Conservation (phyloP, 306 rosid species). For the Cicer judaicum region DNA sequence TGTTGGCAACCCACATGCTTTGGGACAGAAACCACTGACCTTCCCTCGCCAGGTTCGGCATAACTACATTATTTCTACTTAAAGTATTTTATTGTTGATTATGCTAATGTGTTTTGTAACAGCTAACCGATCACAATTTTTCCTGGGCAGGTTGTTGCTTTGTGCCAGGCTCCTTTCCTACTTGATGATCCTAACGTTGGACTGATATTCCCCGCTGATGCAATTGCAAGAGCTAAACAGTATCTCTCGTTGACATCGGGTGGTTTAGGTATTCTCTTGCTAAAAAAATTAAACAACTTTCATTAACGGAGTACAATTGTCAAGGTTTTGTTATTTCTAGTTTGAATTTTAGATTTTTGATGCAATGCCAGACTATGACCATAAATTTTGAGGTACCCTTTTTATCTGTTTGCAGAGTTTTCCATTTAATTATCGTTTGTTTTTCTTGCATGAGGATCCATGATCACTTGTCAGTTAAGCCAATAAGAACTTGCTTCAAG, state of each 20-base stretch:
- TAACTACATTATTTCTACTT: constrained; percentile 39
- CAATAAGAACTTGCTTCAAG: constrained; percentile 21
- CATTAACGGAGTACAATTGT: constrained; percentile 3
- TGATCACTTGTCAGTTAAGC: constrained; percentile 20
- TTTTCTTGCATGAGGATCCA: constrained; percentile 24
- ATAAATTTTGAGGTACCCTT: constrained; percentile 20
- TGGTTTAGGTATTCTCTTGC: constrained; percentile 78
- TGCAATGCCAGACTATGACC: constrained; percentile 19
- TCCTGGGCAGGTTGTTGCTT: constrained; percentile 83
- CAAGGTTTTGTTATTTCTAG: constrained; percentile 29
- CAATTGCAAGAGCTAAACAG: constrained; percentile 91
- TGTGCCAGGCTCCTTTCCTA: constrained; percentile 99
- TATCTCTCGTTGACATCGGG: constrained; percentile 81
- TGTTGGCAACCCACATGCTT: constrained; percentile 98
- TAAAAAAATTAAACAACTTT: constrained; percentile 19
- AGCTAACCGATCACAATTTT: constrained; percentile 37
- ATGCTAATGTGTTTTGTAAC: constrained; percentile 1
- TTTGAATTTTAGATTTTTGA: constrained; percentile 28
- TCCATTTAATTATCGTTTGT: constrained; percentile 13
- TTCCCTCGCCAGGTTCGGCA: constrained; percentile 95
- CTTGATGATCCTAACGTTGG: constrained; percentile 96
- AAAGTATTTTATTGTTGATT: constrained; percentile 19
- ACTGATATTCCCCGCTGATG: constrained; percentile 95
- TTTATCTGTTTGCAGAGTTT: constrained; percentile 2
- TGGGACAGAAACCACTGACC: constrained; percentile 95